Evolutionary conservation across 495 filamentous ascomycete genomes (phyloP), one percentile per base, ranked within the genome.

Genomic region (Penicillium nucicola): DNA sequence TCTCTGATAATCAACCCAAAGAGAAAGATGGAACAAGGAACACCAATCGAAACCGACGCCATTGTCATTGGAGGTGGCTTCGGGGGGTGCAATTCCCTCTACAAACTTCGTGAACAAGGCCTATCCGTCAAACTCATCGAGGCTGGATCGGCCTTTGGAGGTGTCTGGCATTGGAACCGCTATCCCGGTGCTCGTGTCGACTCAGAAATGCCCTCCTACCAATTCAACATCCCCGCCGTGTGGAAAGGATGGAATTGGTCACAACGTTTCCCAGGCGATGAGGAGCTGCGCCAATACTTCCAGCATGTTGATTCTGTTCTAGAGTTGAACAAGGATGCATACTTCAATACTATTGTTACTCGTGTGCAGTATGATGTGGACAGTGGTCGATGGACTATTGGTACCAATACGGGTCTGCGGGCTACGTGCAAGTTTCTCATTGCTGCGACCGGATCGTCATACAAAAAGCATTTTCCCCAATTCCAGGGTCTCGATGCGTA

Each of bases 151-250:
- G 67, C 67, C 39, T 65, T 76, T 41, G 80, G 79, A 2, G 80
- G 80, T 7, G 67, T 71, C n/a, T 81, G 78, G 79, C 57, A 72
- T 42, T 76, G 72, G 75, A 82, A 80, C 52, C 54, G 70, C 17
- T 83, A 82, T 49, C 80, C 80, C 4, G 61, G 64, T 17, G 58
- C 58, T 9, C 61, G 73, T 2, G 77, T 82, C 9, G 80, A 83
- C 56, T 67, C 70, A 2, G 65, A 74, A 25, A 66, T 77, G 11
- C 77, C 77, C 1, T 58, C 70, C 12, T 82, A 82, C 56, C 65
- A 81, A 54, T 76, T 74, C 47, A 72, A 71, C 18, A 69, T 70
- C 20, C 72, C 74, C 18, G 72, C 78, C 25, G 67, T 78, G 18
- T 82, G 70, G 60, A 71, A 77, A 50, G 67, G 69, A 13, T 81